These are phyloP conservation scores for Sporobolus alterniflorus DNA, from an alignment of 202 grass and related monocot genomes.

Conservation along the genomic window DNA sequence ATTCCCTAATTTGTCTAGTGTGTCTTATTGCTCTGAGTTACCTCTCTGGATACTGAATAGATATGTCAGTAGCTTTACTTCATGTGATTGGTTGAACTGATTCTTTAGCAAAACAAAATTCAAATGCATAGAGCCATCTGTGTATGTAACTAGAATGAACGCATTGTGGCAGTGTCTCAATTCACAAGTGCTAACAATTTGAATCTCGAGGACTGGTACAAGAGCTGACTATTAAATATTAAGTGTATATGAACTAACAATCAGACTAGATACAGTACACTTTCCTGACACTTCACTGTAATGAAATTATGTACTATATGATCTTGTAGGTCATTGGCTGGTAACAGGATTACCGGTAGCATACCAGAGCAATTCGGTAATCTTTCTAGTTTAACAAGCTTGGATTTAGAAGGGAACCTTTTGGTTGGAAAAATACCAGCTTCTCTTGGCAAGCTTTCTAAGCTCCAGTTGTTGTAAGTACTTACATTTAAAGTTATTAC, in stretches of 20 bases:
- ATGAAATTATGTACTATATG: slow-evolving; percentile 27
- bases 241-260: slow-evolving; percentile 3
- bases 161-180: background rate
- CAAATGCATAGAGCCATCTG: background rate
- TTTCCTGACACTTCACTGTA: background rate
- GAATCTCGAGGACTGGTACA: background rate
- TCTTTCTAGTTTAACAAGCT: slow-evolving; percentile 79
- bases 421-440: slow-evolving; percentile 78
- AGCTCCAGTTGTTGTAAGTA: slow-evolving; percentile 76
- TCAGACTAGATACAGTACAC: slow-evolving; percentile 8
- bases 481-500: background rate
- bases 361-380: slow-evolving; percentile 83
- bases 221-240: background rate
- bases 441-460: slow-evolving; percentile 86
- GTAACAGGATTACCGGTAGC: slow-evolving; percentile 78
- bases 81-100: background rate
- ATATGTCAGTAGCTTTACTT: background rate
- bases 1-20: slow-evolving; percentile 17
- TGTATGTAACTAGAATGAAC: background rate
- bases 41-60: slow-evolving; percentile 16
- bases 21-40: slow-evolving; percentile 15
- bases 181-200: background rate
- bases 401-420: slow-evolving; percentile 78
- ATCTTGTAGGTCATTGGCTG: slow-evolving; percentile 69
- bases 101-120: background rate